A percentile compares a stretch with the other conserved stretches of the same genome.
Evolutionary conservation across 345 rosid species (phyloP).

Genomic region (Eutrema japonicum): DNA sequence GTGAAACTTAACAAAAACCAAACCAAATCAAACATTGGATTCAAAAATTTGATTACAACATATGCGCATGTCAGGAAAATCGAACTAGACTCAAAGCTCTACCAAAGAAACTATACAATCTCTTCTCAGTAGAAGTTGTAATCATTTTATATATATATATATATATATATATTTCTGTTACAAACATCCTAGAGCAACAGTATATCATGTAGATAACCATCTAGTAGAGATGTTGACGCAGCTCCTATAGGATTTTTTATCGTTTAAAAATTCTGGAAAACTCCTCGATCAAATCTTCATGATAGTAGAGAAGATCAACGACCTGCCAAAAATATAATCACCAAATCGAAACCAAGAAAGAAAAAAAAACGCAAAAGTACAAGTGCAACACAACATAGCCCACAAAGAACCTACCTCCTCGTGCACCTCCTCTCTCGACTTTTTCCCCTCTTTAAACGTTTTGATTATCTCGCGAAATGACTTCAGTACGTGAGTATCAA

Average conservation of each 20-base stretch:
- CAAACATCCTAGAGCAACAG: background rate
- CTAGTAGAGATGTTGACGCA: background rate
- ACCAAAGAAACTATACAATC: background rate
- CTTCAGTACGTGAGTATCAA: conserved; percentile 16
- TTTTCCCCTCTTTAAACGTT: background rate
- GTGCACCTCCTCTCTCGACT: background rate
- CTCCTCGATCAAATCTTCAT: conserved; percentile 29
- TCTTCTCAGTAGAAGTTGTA: background rate
- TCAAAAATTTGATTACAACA: too few species aligned
- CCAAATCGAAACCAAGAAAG: conserved; percentile 16
- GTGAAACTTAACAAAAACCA: too few species aligned
- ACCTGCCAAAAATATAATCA: conserved; percentile 4
- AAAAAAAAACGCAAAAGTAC: background rate
- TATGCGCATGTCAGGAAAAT: background rate
- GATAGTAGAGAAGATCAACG: conserved; percentile 5
- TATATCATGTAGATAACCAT: background rate
- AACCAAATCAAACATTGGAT: too few species aligned
- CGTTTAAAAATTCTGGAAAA: background rate
- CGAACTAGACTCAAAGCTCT: background rate
- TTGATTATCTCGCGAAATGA: background rate
- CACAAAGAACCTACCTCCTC: conserved; percentile 3
- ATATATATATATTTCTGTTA: background rate
- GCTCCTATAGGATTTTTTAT: background rate
- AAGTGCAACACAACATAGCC: background rate
- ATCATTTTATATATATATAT: background rate